These are phyloP conservation scores for Stagonosporopsis chrysanthemi DNA, from an alignment of 2,329 filamentous ascomycete species.

Conservation along the genomic window DNA sequence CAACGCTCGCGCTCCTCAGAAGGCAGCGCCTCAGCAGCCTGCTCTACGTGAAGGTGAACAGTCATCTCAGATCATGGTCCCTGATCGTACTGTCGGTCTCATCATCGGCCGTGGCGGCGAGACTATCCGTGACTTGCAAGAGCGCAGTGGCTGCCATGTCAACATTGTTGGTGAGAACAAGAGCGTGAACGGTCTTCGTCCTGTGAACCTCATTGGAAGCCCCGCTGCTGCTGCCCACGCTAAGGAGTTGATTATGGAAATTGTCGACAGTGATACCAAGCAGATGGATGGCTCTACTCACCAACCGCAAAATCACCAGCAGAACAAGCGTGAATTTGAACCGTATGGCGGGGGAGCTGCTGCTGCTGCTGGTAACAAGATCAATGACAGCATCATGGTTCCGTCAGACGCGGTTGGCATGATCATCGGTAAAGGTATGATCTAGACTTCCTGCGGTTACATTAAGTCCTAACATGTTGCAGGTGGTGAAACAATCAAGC, in stretches of 20 bases:
- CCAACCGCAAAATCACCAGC: constrained; percentile 24
- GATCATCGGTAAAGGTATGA: constrained; percentile 85
- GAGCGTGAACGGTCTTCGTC: constrained; percentile 86
- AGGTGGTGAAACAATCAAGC: constrained; percentile 89
- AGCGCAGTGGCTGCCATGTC: constrained; percentile 91
- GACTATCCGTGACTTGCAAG: constrained; percentile 90
- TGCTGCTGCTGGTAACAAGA: constrained; percentile 63
- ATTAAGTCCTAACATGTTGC: constrained; percentile 25
- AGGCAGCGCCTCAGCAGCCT: constrained; percentile 48
- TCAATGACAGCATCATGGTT: constrained; percentile 83
- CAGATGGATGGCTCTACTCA: constrained; percentile 46
- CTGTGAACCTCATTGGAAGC: constrained; percentile 88
- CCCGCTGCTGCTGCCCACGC: constrained; percentile 76
- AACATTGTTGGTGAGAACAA: constrained; percentile 95
- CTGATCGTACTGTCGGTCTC: constrained; percentile 87
- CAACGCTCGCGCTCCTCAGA: constrained; percentile 52
- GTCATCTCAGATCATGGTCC: constrained; percentile 91
- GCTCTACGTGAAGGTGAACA: constrained; percentile 80
- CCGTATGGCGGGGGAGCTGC: constrained; percentile 45
- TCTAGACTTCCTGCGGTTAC: background rate
- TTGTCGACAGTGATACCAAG: constrained; percentile 86
- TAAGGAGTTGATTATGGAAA: constrained; percentile 89
- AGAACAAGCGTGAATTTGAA: constrained; percentile 47
- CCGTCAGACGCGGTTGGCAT: constrained; percentile 92
- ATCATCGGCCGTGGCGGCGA: constrained; percentile 95